Conservation (phyloP, 345 rosid genomes). For the Triadica sebifera region DNA sequence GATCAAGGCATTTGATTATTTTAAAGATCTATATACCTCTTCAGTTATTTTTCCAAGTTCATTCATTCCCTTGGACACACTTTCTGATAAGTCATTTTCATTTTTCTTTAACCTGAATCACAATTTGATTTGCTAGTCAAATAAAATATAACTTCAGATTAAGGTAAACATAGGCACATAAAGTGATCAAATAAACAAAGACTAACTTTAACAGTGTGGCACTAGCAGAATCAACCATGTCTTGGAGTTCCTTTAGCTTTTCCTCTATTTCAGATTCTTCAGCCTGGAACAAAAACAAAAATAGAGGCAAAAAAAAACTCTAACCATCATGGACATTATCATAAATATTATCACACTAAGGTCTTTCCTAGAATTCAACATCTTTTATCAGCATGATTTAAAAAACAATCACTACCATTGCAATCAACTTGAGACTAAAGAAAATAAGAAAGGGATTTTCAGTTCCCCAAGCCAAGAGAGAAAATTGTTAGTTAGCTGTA, state of each 20-base stretch:
- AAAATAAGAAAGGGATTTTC: background rate
- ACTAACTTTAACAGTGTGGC: conserved; percentile 52
- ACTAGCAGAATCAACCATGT: conserved; percentile 51
- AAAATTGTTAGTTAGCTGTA: background rate
- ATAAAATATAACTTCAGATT: conserved; percentile 8
- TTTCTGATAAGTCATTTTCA: conserved; percentile 49
- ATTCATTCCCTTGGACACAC: conserved; percentile 35
- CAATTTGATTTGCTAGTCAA: conserved; percentile 9
- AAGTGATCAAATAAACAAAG: conserved; percentile 11
- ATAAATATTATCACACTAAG: background rate
- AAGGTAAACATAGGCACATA: conserved; percentile 12
- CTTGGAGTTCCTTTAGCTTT: conserved; percentile 52
- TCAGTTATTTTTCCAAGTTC: conserved; percentile 49
- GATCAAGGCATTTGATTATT: background rate
- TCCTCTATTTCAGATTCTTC: conserved; percentile 82
- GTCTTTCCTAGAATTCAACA: background rate
- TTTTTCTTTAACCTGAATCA: conserved; percentile 68
- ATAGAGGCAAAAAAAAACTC: background rate
- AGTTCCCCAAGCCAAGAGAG: background rate
- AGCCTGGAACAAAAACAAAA: conserved; percentile 48
- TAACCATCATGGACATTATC: background rate
- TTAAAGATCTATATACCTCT: conserved; percentile 46
- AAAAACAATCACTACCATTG: background rate
- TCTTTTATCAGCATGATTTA: background rate
- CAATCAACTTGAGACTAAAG: background rate